These are phyloP conservation scores for Podospora anserina DNA, from an alignment of 495 filamentous ascomycete genomes.

Conservation along the genomic window DNA sequence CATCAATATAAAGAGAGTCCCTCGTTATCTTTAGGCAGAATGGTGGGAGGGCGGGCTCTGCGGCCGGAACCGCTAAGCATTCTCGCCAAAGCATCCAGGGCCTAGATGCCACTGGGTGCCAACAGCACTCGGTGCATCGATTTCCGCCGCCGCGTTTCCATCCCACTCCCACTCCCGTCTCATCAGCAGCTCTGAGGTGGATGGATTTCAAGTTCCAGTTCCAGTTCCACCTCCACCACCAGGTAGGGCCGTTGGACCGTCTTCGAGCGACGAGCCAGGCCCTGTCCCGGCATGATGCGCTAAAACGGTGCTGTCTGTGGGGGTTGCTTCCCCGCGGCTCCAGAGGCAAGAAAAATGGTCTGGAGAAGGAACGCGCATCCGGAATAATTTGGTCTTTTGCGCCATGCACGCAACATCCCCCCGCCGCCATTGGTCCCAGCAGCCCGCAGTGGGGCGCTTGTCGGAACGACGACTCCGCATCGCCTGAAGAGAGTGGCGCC, in stretches of 20 bases:
- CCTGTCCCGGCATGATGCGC: neutral
- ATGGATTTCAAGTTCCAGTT: too few species aligned
- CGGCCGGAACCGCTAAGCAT: slow-evolving; percentile 25
- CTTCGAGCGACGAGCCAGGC: neutral
- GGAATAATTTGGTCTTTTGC: slow-evolving; percentile 22
- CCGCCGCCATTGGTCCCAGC: slow-evolving; percentile 14
- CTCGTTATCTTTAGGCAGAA: slow-evolving; percentile 23
- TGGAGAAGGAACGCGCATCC: slow-evolving; percentile 20
- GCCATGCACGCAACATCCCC: slow-evolving; percentile 15
- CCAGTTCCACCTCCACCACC: too few species aligned
- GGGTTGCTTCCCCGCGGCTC: neutral
- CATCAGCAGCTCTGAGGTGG: too few species aligned
- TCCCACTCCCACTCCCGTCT: too few species aligned
- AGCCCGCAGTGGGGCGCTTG: slow-evolving; percentile 16
- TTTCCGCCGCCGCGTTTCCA: slow-evolving; percentile 11
- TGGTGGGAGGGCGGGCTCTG: slow-evolving; percentile 12
- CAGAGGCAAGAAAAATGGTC: neutral
- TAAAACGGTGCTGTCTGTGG: neutral
- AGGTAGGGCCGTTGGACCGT: slow-evolving; percentile 16
- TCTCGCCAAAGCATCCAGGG: slow-evolving; percentile 24
- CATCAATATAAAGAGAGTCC: slow-evolving; percentile 22
- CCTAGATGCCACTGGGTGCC: slow-evolving; percentile 10
- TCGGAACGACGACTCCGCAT: slow-evolving; percentile 39
- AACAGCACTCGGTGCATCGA: slow-evolving; percentile 17
- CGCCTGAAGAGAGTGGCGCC: slow-evolving; percentile 36